These are phyloP conservation scores for Helicostylum pulchrum DNA, from an alignment of 192 early-diverging fungal genomes.

Conservation along the genomic window DNA sequence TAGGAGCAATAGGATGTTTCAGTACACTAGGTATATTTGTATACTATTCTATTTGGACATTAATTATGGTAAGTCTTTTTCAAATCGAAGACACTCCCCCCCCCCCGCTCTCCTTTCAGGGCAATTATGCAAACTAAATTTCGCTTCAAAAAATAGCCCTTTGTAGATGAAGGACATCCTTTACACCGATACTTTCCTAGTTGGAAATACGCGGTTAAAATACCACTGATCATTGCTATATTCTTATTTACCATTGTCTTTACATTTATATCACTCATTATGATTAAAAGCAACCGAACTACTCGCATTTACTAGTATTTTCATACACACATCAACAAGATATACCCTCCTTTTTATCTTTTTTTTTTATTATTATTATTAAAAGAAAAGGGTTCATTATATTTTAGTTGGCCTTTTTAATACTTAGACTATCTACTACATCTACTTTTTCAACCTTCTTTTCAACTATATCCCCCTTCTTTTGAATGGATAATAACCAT, in stretches of 20 bases:
- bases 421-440: too few relatives aligned
- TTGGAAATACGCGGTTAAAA: constrained; percentile 79
- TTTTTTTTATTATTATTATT: too few relatives aligned
- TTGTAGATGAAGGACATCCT: constrained; percentile 79
- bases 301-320: neutral
- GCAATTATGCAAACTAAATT: too few relatives aligned
- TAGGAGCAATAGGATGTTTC: constrained; percentile 74
- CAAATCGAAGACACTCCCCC: neutral
- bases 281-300: constrained; percentile 64
- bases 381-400: too few relatives aligned
- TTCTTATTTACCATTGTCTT: constrained; percentile 72
- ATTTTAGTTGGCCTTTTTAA: too few relatives aligned
- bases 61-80: constrained; percentile 67
- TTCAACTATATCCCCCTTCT: too few relatives aligned
- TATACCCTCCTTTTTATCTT: too few relatives aligned
- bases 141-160: constrained; percentile 53
- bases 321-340: too few relatives aligned
- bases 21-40: constrained; percentile 70
- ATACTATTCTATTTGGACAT: constrained; percentile 90
- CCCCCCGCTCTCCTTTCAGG: too few relatives aligned
- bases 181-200: constrained; percentile 76
- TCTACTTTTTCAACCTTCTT: too few relatives aligned
- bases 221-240: constrained; percentile 80
- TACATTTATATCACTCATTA: constrained; percentile 80
- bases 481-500: too few relatives aligned